These are phyloP conservation scores for Cryptosporidium bovis DNA, from an alignment of 169 alveolate species.

Conservation along the genomic window DNA sequence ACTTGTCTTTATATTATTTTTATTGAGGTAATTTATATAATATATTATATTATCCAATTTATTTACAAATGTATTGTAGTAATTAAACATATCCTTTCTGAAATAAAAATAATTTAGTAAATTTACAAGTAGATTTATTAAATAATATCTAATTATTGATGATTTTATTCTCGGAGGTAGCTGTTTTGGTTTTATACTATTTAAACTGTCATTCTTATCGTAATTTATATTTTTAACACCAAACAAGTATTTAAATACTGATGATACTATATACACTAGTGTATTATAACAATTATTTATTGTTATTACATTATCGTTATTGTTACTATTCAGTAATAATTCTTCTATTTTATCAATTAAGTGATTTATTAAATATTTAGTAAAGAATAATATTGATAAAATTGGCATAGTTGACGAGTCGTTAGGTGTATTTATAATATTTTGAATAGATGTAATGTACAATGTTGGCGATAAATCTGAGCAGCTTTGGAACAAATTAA, in stretches of 20 bases:
- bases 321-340: neutral
- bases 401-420: slow-evolving; percentile 16
- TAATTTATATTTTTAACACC: slow-evolving; percentile 8
- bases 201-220: slow-evolving; percentile 7
- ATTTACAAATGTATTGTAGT: neutral
- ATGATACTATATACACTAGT: slow-evolving; percentile 21
- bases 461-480: slow-evolving; percentile 39
- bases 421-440: slow-evolving; percentile 1
- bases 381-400: slow-evolving; percentile 32
- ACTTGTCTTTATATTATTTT: neutral
- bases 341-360: neutral
- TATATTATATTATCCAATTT: slow-evolving; percentile 17
- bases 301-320: neutral
- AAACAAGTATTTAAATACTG: slow-evolving; percentile 23
- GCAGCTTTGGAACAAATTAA: slow-evolving; percentile 1
- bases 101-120: neutral
- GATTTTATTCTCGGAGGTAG: slow-evolving; percentile 56
- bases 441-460: slow-evolving; percentile 20
- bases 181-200: neutral
- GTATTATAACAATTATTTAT: slow-evolving; percentile 13
- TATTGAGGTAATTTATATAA: slow-evolving; percentile 11
- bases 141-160: slow-evolving; percentile 28
- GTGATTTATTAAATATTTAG: neutral
- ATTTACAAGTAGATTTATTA: slow-evolving; percentile 3
- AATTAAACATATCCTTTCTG: neutral